phyloP scores from a whole-genome alignment of 495 filamentous ascomycete genomes.

The Aspergillus coremiiformis region DNA sequence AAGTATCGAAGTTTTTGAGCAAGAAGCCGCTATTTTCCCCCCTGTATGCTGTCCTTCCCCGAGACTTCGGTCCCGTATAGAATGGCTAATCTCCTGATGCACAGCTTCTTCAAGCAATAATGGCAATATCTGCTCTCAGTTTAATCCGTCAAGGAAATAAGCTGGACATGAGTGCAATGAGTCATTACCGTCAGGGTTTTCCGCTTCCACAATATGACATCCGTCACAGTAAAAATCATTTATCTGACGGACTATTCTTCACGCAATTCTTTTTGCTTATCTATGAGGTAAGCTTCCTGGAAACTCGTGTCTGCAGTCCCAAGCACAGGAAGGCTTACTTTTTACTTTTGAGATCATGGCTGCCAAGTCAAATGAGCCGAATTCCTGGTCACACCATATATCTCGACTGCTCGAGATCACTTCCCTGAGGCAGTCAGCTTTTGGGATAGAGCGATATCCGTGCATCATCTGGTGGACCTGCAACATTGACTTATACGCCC shows the following conservation, averaged over 20 bases:
- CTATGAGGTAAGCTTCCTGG: constrained; percentile 43
- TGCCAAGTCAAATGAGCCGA: constrained; percentile 37
- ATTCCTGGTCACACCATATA: constrained; percentile 50
- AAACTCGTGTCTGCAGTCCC: background rate
- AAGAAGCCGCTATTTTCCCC: constrained; percentile 41
- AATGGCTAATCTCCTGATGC: constrained; percentile 8
- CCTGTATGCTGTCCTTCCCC: constrained; percentile 36
- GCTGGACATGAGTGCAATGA: constrained; percentile 42
- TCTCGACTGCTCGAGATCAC: constrained; percentile 47
- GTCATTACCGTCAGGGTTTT: constrained; percentile 51
- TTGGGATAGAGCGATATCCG: constrained; percentile 41
- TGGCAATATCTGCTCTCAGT: constrained; percentile 51
- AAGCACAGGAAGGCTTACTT: constrained; percentile 2
- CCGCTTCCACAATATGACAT: constrained; percentile 42
- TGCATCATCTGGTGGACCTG: constrained; percentile 51
- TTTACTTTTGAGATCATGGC: constrained; percentile 34
- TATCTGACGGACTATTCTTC: constrained; percentile 50
- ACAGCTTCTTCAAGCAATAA: constrained; percentile 55
- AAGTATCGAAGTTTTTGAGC: constrained; percentile 42
- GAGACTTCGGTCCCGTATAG: background rate
- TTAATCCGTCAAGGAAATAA: constrained; percentile 41
- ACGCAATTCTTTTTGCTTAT: constrained; percentile 55
- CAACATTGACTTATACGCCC: constrained; percentile 48
- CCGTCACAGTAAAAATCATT: constrained; percentile 40
- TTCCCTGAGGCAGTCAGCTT: constrained; percentile 37